Conservation (phyloP, 108 stramenopile genomes). For the Nannochloropsis salina region DNA sequence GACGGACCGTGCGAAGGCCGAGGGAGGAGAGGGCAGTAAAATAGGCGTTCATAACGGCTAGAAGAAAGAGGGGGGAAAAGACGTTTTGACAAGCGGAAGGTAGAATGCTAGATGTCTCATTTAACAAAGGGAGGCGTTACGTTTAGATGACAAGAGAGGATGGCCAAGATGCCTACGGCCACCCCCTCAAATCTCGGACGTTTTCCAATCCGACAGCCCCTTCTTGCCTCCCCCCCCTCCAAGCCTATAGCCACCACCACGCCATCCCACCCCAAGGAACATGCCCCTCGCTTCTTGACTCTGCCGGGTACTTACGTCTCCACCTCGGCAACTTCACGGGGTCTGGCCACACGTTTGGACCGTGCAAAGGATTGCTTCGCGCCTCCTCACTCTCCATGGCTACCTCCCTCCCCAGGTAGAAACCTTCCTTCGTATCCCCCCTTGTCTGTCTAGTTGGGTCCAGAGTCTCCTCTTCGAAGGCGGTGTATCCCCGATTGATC, state of each 20-base stretch:
- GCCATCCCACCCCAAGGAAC: not conserved
- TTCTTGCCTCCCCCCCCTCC: not conserved
- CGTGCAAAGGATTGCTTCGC: slow-evolving; percentile 53
- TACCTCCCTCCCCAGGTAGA: slow-evolving; percentile 63
- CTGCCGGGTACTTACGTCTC: not conserved
- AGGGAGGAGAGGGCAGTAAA: slow-evolving; percentile 40
- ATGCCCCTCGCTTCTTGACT: not conserved
- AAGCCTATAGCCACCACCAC: not conserved
- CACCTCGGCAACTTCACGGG: slow-evolving; percentile 29
- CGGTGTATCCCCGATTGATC: slow-evolving; percentile 61
- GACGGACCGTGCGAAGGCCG: slow-evolving; percentile 51
- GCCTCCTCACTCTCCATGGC: slow-evolving; percentile 45
- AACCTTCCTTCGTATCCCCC: slow-evolving; percentile 71
- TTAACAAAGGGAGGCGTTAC: not conserved
- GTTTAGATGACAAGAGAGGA: not conserved
- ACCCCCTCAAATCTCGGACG: not conserved
- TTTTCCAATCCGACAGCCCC: not conserved
- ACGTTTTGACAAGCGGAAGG: not conserved
- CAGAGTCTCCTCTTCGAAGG: slow-evolving; percentile 62
- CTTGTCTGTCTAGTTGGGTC: slow-evolving; percentile 46
- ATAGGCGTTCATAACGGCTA: slow-evolving; percentile 57
- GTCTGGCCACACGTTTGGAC: slow-evolving; percentile 63
- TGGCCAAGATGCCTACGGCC: not conserved
- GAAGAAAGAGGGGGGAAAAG: slow-evolving; percentile 39
- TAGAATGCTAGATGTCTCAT: not conserved